Evolutionary conservation across 1,284 basidiomycete species (phyloP).

Genomic region (Malassezia slooffiae): DNA sequence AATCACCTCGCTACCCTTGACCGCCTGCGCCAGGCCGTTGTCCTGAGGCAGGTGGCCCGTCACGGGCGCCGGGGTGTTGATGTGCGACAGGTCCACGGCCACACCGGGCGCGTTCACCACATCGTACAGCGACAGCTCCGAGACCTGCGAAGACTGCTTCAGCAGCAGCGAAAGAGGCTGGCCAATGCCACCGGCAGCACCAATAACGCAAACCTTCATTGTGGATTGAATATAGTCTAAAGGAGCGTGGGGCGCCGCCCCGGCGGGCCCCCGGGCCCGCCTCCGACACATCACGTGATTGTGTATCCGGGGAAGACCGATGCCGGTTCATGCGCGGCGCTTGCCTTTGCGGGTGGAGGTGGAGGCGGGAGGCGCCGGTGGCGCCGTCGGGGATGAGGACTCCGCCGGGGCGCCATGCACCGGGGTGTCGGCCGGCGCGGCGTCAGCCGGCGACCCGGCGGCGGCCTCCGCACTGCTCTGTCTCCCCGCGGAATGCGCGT

Average conservation of each 20-base stretch:
- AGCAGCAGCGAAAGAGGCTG: conserved; percentile 83
- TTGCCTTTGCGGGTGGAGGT: no score
- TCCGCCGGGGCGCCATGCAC: no score
- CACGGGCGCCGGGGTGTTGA: conserved; percentile 52
- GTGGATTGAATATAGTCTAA: no score
- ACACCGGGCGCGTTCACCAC: conserved; percentile 79
- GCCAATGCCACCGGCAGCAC: conserved; percentile 49
- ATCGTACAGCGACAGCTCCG: conserved; percentile 74
- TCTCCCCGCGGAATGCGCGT: no score
- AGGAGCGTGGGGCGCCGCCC: no score
- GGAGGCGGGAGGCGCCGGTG: no score
- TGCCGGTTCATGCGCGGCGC: no score
- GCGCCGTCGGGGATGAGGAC: no score
- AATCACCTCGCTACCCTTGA: conserved; percentile 76
- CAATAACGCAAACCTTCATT: conserved; percentile 45
- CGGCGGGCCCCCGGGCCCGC: no score
- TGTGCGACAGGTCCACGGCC: conserved; percentile 83
- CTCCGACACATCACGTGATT: background rate
- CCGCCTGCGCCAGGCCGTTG: conserved; percentile 68
- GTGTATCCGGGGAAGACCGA: background rate
- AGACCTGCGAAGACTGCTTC: conserved; percentile 69
- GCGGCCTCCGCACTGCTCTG: no score
- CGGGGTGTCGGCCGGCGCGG: no score
- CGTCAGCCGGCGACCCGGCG: no score
- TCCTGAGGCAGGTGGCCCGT: conserved; percentile 50